Evolutionary conservation across 2,329 filamentous ascomycete genomes (phyloP).

Genomic region (Apiospora rasikravindrae): DNA sequence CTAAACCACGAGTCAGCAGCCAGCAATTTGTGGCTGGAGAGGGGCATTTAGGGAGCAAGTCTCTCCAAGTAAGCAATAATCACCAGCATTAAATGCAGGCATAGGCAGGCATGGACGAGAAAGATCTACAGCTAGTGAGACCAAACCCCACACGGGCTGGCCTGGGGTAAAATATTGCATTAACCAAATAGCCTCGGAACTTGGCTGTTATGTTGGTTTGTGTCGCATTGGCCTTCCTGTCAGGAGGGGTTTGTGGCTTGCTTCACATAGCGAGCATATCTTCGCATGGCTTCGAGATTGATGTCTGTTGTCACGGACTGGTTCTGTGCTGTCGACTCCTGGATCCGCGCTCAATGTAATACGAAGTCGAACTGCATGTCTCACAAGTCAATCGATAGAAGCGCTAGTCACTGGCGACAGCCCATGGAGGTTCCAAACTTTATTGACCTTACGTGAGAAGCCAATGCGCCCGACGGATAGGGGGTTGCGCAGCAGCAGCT

Average conservation of each 20-base stretch:
- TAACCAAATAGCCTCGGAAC: not conserved
- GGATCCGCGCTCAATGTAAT: not conserved
- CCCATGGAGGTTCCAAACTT: not conserved
- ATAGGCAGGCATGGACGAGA: not conserved
- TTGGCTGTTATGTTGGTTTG: not conserved
- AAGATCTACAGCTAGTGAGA: not conserved
- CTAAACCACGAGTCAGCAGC: slow-evolving; percentile 1
- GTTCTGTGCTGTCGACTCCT: not conserved
- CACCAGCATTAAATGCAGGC: no score
- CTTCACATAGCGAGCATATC: not conserved
- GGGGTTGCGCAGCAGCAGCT: no score
- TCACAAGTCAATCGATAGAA: not conserved
- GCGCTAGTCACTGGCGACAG: not conserved
- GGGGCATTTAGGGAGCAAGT: not conserved
- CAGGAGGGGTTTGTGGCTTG: not conserved
- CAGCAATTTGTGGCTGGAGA: not conserved
- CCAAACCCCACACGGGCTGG: not conserved
- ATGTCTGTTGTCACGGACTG: not conserved
- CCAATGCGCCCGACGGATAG: not conserved
- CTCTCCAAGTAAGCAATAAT: not conserved
- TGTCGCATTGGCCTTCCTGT: not conserved
- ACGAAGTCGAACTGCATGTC: not conserved
- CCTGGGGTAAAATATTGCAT: not conserved
- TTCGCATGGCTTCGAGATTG: not conserved
- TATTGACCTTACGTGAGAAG: not conserved